Evolutionary conservation across 2,329 filamentous ascomycete genomes (phyloP).

Genomic region (Zalaria sp.): DNA sequence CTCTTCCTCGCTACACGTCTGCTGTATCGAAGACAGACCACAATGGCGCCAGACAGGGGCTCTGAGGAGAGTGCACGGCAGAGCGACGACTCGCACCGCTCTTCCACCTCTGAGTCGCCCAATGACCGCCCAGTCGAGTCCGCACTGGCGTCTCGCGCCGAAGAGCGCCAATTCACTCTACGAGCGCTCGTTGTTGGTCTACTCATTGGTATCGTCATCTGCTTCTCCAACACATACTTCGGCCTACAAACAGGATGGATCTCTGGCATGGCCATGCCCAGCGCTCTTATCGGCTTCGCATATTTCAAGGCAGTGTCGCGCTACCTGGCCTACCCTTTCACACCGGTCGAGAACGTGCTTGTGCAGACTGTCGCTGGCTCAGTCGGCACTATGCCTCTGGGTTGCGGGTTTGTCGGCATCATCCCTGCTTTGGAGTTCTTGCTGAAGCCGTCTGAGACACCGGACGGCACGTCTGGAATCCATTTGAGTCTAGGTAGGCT

Average conservation of each 20-base stretch:
- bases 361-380: slow-evolving; percentile 92
- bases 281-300: slow-evolving; percentile 84
- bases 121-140: slow-evolving; percentile 4
- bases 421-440: slow-evolving; percentile 86
- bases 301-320: slow-evolving; percentile 71
- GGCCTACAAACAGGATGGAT: slow-evolving; percentile 84
- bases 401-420: slow-evolving; percentile 90
- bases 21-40: not conserved
- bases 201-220: slow-evolving; percentile 76
- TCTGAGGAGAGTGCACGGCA: slow-evolving; percentile 2
- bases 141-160: slow-evolving; percentile 15
- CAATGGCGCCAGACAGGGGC: slow-evolving; percentile 22
- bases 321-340: slow-evolving; percentile 67
- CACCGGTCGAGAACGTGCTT: slow-evolving; percentile 89
- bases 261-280: slow-evolving; percentile 91
- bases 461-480: slow-evolving; percentile 13
- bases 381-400: slow-evolving; percentile 92
- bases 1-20: too few relatives aligned
- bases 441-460: slow-evolving; percentile 54
- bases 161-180: slow-evolving; percentile 55
- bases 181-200: slow-evolving; percentile 70
- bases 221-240: slow-evolving; percentile 97
- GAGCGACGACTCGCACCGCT: not conserved
- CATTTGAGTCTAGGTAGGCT: slow-evolving; percentile 51
- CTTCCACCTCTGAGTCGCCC: not conserved